Conservation (phyloP, 2,329 filamentous ascomycete species). For the Colletotrichum destructivum region DNA sequence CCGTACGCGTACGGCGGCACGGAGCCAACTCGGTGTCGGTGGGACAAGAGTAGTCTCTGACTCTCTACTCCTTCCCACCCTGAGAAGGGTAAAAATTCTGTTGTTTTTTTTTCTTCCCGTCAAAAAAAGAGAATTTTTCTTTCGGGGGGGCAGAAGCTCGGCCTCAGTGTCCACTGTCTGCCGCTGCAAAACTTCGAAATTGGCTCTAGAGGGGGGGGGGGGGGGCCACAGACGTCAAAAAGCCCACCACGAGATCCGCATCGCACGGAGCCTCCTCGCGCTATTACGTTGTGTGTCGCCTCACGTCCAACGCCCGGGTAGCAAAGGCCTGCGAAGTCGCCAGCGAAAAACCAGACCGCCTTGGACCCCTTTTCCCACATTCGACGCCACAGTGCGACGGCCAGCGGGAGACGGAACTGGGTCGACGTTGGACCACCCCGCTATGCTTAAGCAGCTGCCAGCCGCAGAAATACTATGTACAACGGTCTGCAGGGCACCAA, state of each 20-base stretch:
- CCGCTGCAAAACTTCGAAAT: constrained; percentile 21
- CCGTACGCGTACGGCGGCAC: too few relatives aligned
- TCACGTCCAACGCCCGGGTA: constrained; percentile 8
- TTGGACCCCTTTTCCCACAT: background rate
- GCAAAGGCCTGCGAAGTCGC: too few relatives aligned
- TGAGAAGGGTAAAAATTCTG: too few relatives aligned
- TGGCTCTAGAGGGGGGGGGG: constrained; percentile 14
- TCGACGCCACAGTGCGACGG: constrained; percentile 37
- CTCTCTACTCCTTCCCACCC: too few relatives aligned
- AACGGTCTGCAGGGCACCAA: constrained; percentile 41
- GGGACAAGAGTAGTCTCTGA: too few relatives aligned
- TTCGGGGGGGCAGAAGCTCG: background rate
- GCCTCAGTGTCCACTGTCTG: constrained; percentile 10
- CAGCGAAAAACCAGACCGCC: constrained; percentile 17
- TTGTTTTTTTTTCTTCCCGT: too few relatives aligned
- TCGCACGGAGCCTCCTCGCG: constrained; percentile 28
- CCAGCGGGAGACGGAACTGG: constrained; percentile 12
- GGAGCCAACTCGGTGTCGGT: too few relatives aligned
- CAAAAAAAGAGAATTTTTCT: background rate
- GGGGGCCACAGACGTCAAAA: background rate
- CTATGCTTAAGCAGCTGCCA: constrained; percentile 12
- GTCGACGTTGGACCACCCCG: constrained; percentile 21
- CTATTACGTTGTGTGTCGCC: constrained; percentile 34
- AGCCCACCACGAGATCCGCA: constrained; percentile 32
- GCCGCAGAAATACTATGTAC: constrained; percentile 28